Base-by-base conservation (phyloP, 2,329 filamentous ascomycete species). In the Fusarium hostae region DNA sequence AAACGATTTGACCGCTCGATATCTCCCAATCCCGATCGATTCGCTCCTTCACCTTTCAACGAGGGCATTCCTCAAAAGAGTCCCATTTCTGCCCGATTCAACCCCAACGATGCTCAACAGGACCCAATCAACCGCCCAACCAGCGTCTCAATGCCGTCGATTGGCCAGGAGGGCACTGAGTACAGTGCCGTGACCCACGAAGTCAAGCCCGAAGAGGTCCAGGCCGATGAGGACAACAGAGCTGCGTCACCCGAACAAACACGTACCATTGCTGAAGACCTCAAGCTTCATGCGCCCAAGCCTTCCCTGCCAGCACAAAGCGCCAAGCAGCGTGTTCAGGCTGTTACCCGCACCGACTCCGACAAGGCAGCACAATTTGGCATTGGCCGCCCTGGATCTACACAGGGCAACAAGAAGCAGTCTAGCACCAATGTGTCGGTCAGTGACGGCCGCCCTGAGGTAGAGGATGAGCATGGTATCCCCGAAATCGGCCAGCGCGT, bases 401-500 rank as follows among this genome's bases (percentile, higher is more conserved):
- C 73, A 79, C 76, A 85, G 34, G 88, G 87, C 71, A 81, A 91
- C 66, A 89, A 89, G 80, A 89, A 91, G 80, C 88, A 91, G 72
- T 89, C 90, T 72, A 85, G 87, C 34, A 93, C 89, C 78, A 86
- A 81, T 44, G 85, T 87, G 56, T 79, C 85, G 40, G 86, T 86
- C 44, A 84, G 85, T 50, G 85, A 85, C 61, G 84, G 86, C 48
- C 82, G 81, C 26, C 75, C 77, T 43, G 83, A 91, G 70, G 78
- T 82, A 43, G 92, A 92, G 22, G 92, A 95, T 48, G 93, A 96
- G 71, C 91, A 94, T 60, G 95, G 95, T 26, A 97, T 98, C 75
- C 95, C 95, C 4, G 93, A 97, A 79, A 96, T 98, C 74, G 95
- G 95, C 51, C 90, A 93, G 77, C 92, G 95, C 78, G 95, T 99